Conservation (phyloP, 805 yeast species). For the Yarrowia hollandica region DNA sequence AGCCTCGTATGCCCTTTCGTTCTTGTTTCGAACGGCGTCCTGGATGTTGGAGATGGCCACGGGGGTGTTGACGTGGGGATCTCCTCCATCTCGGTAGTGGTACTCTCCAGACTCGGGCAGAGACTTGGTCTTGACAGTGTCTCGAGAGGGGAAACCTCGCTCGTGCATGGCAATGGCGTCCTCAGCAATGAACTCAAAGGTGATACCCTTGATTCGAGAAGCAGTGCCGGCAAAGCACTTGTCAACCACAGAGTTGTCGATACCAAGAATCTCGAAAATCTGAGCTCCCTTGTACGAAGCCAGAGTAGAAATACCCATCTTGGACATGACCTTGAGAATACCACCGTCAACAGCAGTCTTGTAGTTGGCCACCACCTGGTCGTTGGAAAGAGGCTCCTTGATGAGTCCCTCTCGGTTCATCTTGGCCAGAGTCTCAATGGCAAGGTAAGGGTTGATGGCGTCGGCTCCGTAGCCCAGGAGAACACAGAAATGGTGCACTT, state of each 20-base stretch:
- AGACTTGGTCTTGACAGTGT: conserved; percentile 65
- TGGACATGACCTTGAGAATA: conserved; percentile 94
- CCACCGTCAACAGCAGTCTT: conserved; percentile 86
- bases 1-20: conserved; percentile 87
- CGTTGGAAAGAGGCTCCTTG: conserved; percentile 52
- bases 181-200: conserved; percentile 93
- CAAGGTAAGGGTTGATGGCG: conserved; percentile 91
- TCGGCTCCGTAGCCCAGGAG: conserved; percentile 97
- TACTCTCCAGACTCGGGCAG: conserved; percentile 96
- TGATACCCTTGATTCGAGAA: conserved; percentile 91
- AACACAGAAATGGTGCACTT: conserved; percentile 94
- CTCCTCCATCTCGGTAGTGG: conserved; percentile 99
- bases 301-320: conserved; percentile 98
- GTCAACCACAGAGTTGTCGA: conserved; percentile 92
- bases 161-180: conserved; percentile 94
- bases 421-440: conserved; percentile 81
- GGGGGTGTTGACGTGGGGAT: conserved; percentile 91
- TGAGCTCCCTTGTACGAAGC: conserved; percentile 99
- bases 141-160: conserved; percentile 82
- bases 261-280: conserved; percentile 94
- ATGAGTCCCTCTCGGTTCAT: conserved; percentile 76
- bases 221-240: conserved; percentile 97
- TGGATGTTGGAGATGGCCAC: conserved; percentile 92
- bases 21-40: conserved; percentile 97
- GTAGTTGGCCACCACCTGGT: conserved; percentile 70